Conservation (phyloP, 2,329 filamentous ascomycete genomes). For the Zymoseptoria pseudotritici region DNA sequence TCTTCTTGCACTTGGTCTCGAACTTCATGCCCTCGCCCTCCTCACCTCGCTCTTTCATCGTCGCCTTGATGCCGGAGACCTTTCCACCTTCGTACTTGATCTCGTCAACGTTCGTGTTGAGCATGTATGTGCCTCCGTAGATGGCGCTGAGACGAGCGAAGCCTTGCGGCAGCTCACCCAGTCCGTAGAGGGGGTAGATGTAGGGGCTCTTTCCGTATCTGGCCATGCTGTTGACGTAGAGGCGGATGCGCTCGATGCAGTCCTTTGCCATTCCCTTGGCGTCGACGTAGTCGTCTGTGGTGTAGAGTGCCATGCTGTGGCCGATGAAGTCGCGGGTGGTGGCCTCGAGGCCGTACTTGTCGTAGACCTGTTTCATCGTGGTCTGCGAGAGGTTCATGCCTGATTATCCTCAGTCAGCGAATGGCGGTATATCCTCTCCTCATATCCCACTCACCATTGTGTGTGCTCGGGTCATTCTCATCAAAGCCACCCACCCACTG, state of each 20-base stretch:
- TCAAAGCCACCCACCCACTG: constrained; percentile 91
- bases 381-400: constrained; percentile 70
- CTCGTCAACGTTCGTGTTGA: constrained; percentile 92
- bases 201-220: constrained; percentile 98
- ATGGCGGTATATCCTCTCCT: not conserved
- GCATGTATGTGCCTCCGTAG: constrained; percentile 98
- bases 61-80: constrained; percentile 93
- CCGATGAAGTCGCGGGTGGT: constrained; percentile 92
- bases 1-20: constrained; percentile 90
- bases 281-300: constrained; percentile 79
- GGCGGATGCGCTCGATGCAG: constrained; percentile 80
- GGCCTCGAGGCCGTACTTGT: constrained; percentile 90
- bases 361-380: constrained; percentile 98
- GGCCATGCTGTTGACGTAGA: constrained; percentile 96
- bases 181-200: constrained; percentile 97
- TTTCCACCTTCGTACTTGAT: constrained; percentile 69
- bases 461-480: constrained; percentile 69
- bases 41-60: constrained; percentile 82
- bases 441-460: constrained; percentile 61
- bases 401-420: constrained; percentile 18
- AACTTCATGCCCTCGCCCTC: constrained; percentile 74
- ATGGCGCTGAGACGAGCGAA: constrained; percentile 97
- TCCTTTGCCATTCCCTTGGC: constrained; percentile 67
- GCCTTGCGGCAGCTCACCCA: constrained; percentile 93
- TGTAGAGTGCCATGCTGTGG: constrained; percentile 95